Percentiles rank a stretch among this genome's conserved stretches.
Evolutionary conservation across 164 flowering plant genomes (phyloP).

Genomic region (Tetrastigma voinierianum): DNA sequence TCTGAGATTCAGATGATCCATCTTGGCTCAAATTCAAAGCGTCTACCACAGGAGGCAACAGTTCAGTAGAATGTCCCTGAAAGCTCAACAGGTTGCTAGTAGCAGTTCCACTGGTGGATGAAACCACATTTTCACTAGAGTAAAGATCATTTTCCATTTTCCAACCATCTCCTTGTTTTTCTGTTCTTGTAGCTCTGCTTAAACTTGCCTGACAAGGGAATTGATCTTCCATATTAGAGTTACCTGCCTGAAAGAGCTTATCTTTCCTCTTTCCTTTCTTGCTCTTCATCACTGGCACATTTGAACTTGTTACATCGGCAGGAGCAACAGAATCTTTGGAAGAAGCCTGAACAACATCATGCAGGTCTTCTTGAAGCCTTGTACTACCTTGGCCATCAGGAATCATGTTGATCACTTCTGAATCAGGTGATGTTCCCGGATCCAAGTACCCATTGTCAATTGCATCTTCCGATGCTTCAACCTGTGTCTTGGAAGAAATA

Average conservation of each 20-base stretch:
- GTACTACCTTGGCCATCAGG: slow-evolving; percentile 34
- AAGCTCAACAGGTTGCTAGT: slow-evolving; percentile 20
- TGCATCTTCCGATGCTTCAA: slow-evolving; percentile 25
- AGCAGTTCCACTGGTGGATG: slow-evolving; percentile 16
- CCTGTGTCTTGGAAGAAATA: slow-evolving; percentile 19
- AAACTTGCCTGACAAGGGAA: slow-evolving; percentile 14
- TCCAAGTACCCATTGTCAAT: slow-evolving; percentile 34
- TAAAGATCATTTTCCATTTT: slow-evolving; percentile 15
- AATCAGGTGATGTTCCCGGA: slow-evolving; percentile 85
- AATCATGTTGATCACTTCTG: slow-evolving; percentile 65
- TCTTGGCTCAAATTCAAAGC: slow-evolving; percentile 16
- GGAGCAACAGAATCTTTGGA: slow-evolving; percentile 21
- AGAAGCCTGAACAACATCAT: slow-evolving; percentile 27
- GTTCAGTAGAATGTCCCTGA: slow-evolving; percentile 14
- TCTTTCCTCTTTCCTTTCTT: slow-evolving; percentile 40
- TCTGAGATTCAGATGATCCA: slow-evolving; percentile 21
- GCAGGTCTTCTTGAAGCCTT: slow-evolving; percentile 28
- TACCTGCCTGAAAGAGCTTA: slow-evolving; percentile 10
- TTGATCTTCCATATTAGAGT: slow-evolving; percentile 16
- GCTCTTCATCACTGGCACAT: slow-evolving; percentile 10
- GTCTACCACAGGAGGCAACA: slow-evolving; percentile 10
- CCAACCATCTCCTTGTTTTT: slow-evolving; percentile 21
- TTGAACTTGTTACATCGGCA: slow-evolving; percentile 22
- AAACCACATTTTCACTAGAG: slow-evolving; percentile 17
- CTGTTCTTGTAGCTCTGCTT: slow-evolving; percentile 17